Conservation (phyloP, 2,329 filamentous ascomycete species). For the Escovopsis sp. region DNA sequence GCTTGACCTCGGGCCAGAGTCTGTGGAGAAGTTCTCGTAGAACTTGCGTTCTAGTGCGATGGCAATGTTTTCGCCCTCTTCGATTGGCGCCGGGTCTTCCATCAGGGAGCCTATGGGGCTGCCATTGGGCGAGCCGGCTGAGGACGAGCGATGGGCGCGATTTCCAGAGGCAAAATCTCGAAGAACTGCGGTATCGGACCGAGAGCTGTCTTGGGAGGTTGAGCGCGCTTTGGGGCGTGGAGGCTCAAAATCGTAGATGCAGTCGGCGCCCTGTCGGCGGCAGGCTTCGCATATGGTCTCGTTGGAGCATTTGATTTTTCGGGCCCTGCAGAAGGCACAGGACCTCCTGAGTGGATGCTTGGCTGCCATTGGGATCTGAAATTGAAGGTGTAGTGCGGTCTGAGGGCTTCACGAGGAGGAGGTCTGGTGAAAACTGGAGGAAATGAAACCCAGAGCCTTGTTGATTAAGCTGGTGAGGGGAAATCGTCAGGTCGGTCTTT, state of each 20-base stretch:
- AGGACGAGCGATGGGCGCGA: constrained; percentile 13
- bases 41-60: constrained; percentile 16
- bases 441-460: too few species aligned
- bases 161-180: constrained; percentile 7
- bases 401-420: too few species aligned
- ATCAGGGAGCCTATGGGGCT: constrained; percentile 10
- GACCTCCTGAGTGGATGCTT: constrained; percentile 21
- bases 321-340: constrained; percentile 22
- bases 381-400: too few species aligned
- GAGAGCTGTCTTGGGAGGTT: constrained; percentile 13
- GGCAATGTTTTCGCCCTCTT: constrained; percentile 16
- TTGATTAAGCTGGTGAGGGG: too few species aligned
- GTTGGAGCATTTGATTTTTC: constrained; percentile 25
- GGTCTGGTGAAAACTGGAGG: too few species aligned
- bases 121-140: constrained; percentile 11
- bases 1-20: constrained; percentile 6
- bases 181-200: constrained; percentile 5
- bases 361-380: constrained; percentile 10
- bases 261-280: constrained; percentile 21
- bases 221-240: constrained; percentile 16
- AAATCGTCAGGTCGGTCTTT: too few species aligned
- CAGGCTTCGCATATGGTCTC: constrained; percentile 23
- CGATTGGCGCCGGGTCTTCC: constrained; percentile 10
- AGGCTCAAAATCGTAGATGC: constrained; percentile 24
- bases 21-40: constrained; percentile 14